phyloP scores from a whole-genome alignment of 306 rosid species.

The Prunus davidiana region DNA sequence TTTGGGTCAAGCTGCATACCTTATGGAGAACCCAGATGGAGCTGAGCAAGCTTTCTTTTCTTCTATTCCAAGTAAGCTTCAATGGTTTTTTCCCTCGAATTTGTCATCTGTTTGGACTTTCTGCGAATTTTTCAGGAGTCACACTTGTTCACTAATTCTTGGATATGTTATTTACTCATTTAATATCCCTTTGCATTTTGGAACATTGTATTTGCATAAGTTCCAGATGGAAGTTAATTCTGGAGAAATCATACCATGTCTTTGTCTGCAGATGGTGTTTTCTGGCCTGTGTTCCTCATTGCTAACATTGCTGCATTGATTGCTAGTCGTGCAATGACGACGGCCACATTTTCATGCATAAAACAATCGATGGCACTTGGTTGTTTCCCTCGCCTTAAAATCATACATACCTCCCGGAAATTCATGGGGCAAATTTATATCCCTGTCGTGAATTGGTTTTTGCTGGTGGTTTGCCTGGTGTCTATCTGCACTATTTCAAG shows the following conservation, averaged over 20 bases:
- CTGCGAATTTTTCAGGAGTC: not conserved
- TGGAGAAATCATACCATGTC: not conserved
- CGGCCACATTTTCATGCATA: slow-evolving; percentile 96
- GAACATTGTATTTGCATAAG: slow-evolving; percentile 1
- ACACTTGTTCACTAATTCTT: slow-evolving; percentile 4
- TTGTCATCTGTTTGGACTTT: not conserved
- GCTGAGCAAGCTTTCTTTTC: slow-evolving; percentile 67
- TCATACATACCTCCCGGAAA: slow-evolving; percentile 87
- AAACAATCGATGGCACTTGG: slow-evolving; percentile 98
- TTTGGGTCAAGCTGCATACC: slow-evolving; percentile 99
- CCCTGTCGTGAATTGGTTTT: slow-evolving; percentile 93
- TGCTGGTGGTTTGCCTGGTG: slow-evolving; percentile 73
- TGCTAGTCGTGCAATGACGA: slow-evolving; percentile 97
- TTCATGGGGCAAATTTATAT: slow-evolving; percentile 99
- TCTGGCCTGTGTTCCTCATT: slow-evolving; percentile 78
- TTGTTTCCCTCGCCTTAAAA: slow-evolving; percentile 97
- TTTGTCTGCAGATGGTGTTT: slow-evolving; percentile 58
- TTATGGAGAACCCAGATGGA: slow-evolving; percentile 59
- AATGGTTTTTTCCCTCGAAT: not conserved
- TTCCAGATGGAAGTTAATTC: slow-evolving; percentile 7
- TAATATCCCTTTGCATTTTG: not conserved
- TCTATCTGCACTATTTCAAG: slow-evolving; percentile 74
- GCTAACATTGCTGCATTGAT: slow-evolving; percentile 89
- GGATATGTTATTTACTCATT: not conserved
- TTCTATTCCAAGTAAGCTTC: slow-evolving; percentile 78